These are phyloP conservation scores for Manihot esculenta DNA, from an alignment of 441 rosid genomes.

Conservation along the genomic window DNA sequence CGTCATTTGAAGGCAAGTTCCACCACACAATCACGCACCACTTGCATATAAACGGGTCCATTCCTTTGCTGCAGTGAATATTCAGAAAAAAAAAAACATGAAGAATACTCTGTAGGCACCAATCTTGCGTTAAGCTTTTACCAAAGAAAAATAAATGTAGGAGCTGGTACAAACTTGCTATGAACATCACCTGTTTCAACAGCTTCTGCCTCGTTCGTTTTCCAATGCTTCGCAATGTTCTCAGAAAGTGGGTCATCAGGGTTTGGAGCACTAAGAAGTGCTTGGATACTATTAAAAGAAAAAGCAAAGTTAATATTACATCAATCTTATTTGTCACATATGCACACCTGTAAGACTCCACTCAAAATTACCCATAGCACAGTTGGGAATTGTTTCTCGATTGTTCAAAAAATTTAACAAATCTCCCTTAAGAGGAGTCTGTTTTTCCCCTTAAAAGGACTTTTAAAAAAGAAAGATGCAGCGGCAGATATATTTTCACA, in stretches of 20 bases:
- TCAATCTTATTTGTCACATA: neutral
- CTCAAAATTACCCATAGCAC: neutral
- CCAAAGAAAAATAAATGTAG: neutral
- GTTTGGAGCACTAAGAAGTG: conserved; percentile 97
- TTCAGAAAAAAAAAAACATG: neutral
- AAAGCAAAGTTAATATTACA: neutral
- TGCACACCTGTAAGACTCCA: neutral
- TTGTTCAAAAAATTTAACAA: no score
- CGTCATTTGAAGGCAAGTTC: conserved; percentile 28
- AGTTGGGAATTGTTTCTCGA: neutral
- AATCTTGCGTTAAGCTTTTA: no score
- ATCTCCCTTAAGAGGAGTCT: no score
- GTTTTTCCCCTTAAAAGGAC: neutral
- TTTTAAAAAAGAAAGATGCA: neutral
- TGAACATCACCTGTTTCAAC: conserved; percentile 81
- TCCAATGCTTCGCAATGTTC: conserved; percentile 99
- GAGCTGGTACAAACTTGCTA: neutral
- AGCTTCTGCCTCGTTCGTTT: conserved; percentile 91
- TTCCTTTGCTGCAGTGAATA: conserved; percentile 76
- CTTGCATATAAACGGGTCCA: conserved; percentile 97
- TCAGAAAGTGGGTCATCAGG: conserved; percentile 99
- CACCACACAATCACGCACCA: conserved; percentile 55
- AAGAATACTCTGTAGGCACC: no score
- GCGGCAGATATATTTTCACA: neutral
- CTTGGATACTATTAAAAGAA: conserved; percentile 68